These are phyloP conservation scores for Nigrospora osmanthi DNA, from an alignment of 2,329 filamentous ascomycete species.

Conservation along the genomic window DNA sequence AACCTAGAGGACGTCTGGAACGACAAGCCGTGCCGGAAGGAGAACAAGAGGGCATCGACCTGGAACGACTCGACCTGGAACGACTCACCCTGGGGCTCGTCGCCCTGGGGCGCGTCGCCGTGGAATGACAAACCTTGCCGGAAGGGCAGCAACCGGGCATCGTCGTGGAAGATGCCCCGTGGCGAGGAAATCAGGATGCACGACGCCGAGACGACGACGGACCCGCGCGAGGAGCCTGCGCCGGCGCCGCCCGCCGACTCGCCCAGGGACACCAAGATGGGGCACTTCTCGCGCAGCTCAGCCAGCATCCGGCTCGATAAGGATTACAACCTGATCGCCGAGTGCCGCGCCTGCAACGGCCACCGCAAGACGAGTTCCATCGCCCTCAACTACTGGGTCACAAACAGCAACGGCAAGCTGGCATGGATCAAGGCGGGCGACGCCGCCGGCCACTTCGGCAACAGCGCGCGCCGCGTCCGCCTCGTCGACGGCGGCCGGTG, in stretches of 20 bases:
- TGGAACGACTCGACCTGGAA: too few species aligned
- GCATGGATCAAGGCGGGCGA: conserved; percentile 3
- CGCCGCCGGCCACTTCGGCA: conserved; percentile 7
- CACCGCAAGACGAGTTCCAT: conserved; percentile 8
- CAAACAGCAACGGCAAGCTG: conserved; percentile 8
- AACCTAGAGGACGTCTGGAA: conserved; percentile 2
- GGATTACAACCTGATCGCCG: conserved; percentile 10
- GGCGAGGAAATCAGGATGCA: too few species aligned
- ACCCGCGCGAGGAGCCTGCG: background rate
- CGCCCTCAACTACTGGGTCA: conserved; percentile 8
- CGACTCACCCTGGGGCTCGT: too few species aligned
- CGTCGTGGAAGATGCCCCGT: background rate
- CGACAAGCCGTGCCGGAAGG: background rate
- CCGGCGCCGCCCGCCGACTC: background rate
- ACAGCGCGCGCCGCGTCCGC: conserved; percentile 7
- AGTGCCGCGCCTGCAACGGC: conserved; percentile 7
- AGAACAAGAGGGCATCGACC: too few species aligned
- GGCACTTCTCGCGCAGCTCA: conserved; percentile 8
- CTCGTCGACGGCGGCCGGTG: conserved; percentile 5
- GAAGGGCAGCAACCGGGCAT: background rate
- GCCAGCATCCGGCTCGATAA: conserved; percentile 6
- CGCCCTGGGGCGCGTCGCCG: too few species aligned
- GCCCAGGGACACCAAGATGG: background rate
- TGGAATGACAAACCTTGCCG: background rate
- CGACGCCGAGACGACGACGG: too few species aligned